These are phyloP conservation scores for Phytophthora pluvialis DNA, from an alignment of 352 stramenopile species.

Conservation along the genomic window DNA sequence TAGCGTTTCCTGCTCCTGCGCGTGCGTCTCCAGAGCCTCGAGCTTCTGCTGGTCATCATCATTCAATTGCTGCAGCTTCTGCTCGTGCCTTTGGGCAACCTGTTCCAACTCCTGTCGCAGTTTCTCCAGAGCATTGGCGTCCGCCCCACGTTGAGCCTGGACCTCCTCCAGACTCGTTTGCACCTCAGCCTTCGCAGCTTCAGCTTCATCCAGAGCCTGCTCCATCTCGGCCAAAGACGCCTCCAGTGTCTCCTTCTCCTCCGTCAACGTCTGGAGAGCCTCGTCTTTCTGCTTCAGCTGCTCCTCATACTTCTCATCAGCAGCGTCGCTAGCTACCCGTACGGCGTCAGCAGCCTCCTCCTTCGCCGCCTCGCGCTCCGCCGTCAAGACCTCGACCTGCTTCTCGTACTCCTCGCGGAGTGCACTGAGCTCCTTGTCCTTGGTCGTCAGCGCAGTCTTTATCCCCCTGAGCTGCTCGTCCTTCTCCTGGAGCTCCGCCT, in stretches of 20 bases:
- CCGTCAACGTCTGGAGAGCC: conserved; percentile 16
- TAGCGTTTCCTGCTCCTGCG: conserved; percentile 35
- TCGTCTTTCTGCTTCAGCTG: conserved; percentile 49
- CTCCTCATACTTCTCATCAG: conserved; percentile 31
- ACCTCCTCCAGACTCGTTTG: conserved; percentile 36
- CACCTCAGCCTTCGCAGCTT: conserved; percentile 20
- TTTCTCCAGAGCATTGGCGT: conserved; percentile 24
- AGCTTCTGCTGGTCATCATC: conserved; percentile 25
- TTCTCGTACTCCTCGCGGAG: conserved; percentile 47
- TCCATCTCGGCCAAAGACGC: conserved; percentile 43
- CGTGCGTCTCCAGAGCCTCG: conserved; percentile 27
- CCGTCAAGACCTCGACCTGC: conserved; percentile 45
- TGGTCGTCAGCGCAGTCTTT: conserved; percentile 40
- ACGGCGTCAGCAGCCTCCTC: conserved; percentile 43
- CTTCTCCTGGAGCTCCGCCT: conserved; percentile 72
- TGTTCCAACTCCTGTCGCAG: conserved; percentile 31
- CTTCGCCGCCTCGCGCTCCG: conserved; percentile 42
- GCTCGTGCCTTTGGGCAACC: conserved; percentile 23
- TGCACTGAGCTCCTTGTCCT: conserved; percentile 47
- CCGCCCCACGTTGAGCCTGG: conserved; percentile 27
- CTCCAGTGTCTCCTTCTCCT: conserved; percentile 35
- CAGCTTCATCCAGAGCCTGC: conserved; percentile 31
- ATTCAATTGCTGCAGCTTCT: conserved; percentile 28
- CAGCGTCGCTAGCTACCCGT: conserved; percentile 37
- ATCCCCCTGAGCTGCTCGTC: conserved; percentile 54